Percentiles rank a stretch among this genome's conserved stretches.
Evolutionary conservation across 2,329 filamentous ascomycete species (phyloP).

Genomic region (Chalaropsis ovoidea): DNA sequence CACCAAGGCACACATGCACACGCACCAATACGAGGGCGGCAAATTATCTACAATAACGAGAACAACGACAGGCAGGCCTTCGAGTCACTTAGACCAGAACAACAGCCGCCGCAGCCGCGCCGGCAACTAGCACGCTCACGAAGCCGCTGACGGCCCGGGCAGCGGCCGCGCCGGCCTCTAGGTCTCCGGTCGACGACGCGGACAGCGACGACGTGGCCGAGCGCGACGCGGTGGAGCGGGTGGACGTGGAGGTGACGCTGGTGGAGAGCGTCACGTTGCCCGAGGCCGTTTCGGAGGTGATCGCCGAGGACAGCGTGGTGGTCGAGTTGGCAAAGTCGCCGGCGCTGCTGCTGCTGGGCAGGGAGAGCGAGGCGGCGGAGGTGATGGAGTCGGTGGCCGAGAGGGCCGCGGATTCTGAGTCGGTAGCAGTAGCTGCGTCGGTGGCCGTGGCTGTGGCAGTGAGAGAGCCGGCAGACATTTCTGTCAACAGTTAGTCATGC

Average conservation of each 20-base stretch:
- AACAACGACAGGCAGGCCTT: background rate
- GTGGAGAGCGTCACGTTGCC: conserved; percentile 15
- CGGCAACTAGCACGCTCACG: conserved; percentile 1
- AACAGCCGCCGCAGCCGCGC: conserved; percentile 2
- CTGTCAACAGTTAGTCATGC: background rate
- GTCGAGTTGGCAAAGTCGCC: background rate
- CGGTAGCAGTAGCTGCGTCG: background rate
- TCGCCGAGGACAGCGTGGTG: background rate
- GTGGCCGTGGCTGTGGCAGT: background rate
- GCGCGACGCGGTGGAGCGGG: background rate
- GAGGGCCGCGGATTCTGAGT: background rate
- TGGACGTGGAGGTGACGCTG: conserved; percentile 1
- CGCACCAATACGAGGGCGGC: background rate
- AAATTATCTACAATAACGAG: background rate
- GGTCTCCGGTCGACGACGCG: conserved; percentile 6
- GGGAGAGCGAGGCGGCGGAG: background rate
- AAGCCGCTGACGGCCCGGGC: background rate
- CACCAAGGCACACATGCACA: too few species aligned
- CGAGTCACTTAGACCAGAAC: conserved; percentile 2
- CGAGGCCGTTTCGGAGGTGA: background rate
- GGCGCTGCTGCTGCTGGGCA: background rate
- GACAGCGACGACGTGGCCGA: conserved; percentile 1
- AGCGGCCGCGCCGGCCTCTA: background rate
- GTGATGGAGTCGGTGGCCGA: background rate
- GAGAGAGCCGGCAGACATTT: background rate